These are phyloP conservation scores for Piloderma croceum DNA, from an alignment of 768 basidiomycete species.

Conservation along the genomic window DNA sequence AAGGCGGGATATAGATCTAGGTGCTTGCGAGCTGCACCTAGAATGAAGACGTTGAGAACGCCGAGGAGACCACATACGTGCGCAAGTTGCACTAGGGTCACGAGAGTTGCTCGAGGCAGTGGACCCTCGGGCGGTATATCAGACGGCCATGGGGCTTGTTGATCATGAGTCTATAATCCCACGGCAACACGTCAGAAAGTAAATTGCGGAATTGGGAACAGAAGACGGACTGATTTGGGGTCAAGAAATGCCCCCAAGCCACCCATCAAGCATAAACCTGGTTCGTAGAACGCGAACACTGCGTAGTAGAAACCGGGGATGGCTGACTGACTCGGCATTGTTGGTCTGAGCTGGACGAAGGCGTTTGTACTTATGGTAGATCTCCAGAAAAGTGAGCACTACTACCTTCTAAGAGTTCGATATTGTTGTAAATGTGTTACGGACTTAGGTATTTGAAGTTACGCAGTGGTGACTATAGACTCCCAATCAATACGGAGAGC, in stretches of 20 bases:
- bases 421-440: too few species aligned
- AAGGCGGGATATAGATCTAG: conserved; percentile 52
- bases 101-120: conserved; percentile 57
- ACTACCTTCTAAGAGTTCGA: too few species aligned
- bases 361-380: too few species aligned
- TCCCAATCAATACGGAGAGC: too few species aligned
- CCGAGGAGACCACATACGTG: conserved; percentile 75
- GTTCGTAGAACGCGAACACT: conserved; percentile 72
- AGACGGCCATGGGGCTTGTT: conserved; percentile 69
- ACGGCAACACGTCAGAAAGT: conserved; percentile 7
- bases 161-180: conserved; percentile 54
- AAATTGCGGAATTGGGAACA: conserved; percentile 5
- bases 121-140: conserved; percentile 32
- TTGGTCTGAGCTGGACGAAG: too few species aligned
- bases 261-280: conserved; percentile 56
- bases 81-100: conserved; percentile 70
- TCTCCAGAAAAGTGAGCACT: too few species aligned
- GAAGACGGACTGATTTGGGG: conserved; percentile 51
- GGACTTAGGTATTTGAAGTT: too few species aligned
- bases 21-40: conserved; percentile 56
- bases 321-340: conserved; percentile 53
- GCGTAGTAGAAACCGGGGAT: conserved; percentile 70
- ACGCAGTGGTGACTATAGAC: too few species aligned
- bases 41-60: conserved; percentile 60
- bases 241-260: conserved; percentile 62